Evolutionary conservation across 176 grass and related monocot genomes (phyloP).

Genomic region (Bonia amplexicaulis): DNA sequence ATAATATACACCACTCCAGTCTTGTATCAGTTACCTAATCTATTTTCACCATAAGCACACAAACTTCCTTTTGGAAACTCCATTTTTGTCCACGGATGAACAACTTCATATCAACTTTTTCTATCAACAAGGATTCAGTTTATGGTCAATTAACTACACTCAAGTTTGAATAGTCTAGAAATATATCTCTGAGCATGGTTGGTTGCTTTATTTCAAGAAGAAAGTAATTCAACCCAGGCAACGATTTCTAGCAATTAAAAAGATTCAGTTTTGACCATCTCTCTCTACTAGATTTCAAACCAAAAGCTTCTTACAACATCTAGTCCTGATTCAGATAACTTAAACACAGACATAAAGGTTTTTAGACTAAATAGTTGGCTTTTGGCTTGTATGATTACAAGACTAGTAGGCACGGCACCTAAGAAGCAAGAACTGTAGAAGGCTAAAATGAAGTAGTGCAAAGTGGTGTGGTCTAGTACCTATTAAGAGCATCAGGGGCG

Average conservation of each 20-base stretch:
- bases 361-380: neutral
- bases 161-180: neutral
- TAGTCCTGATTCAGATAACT: neutral
- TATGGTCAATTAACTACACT: neutral
- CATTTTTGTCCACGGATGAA: neutral
- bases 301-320: neutral
- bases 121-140: neutral
- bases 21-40: neutral
- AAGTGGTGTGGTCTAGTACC: slow-evolving; percentile 19
- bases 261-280: neutral
- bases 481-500: slow-evolving; percentile 9
- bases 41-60: neutral
- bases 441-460: neutral
- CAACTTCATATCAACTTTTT: neutral
- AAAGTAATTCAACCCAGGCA: neutral
- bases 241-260: neutral
- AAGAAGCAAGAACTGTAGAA: neutral
- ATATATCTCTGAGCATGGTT: neutral
- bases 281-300: slow-evolving; percentile 7
- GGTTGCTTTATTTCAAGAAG: neutral
- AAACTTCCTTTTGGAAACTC: neutral
- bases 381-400: neutral
- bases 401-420: neutral
- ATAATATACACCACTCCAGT: neutral
- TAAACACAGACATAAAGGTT: neutral